Evolutionary conservation across 495 filamentous ascomycete genomes (phyloP).

Genomic region (Penicillium cataractarum): DNA sequence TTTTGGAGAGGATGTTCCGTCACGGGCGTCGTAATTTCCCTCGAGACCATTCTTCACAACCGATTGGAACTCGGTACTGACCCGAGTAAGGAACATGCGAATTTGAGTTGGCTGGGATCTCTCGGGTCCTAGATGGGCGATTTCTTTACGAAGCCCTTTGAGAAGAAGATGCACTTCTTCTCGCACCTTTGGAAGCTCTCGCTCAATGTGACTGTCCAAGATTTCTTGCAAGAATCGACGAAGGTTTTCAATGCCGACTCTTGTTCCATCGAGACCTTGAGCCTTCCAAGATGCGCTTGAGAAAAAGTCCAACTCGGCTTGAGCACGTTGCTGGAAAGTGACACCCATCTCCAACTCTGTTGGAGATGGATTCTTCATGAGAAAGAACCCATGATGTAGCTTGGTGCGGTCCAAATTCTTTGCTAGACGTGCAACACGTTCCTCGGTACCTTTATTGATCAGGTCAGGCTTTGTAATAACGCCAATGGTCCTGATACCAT

Average conservation of each 20-base stretch:
- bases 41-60: not conserved
- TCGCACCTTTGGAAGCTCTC: slow-evolving; percentile 30
- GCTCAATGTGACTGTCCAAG: slow-evolving; percentile 32
- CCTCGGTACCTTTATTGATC: slow-evolving; percentile 37
- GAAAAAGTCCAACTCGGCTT: slow-evolving; percentile 25
- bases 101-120: not conserved
- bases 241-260: slow-evolving; percentile 31
- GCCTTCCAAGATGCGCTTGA: slow-evolving; percentile 21
- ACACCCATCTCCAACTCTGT: slow-evolving; percentile 20
- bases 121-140: slow-evolving; percentile 18
- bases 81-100: not conserved
- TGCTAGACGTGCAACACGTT: slow-evolving; percentile 35
- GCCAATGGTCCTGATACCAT: slow-evolving; percentile 54
- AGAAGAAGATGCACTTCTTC: slow-evolving; percentile 23
- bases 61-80: not conserved
- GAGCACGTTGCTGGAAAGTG: slow-evolving; percentile 2
- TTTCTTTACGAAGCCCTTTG: slow-evolving; percentile 8
- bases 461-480: slow-evolving; percentile 59
- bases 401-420: slow-evolving; percentile 47
- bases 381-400: slow-evolving; percentile 51
- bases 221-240: slow-evolving; percentile 28
- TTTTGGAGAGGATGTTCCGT: not conserved
- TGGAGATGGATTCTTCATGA: slow-evolving; percentile 45
- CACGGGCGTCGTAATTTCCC: not conserved
- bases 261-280: slow-evolving; percentile 20